Percentiles rank a stretch among this genome's conserved stretches.
Evolutionary conservation across 305 asterid species (phyloP).

Genomic region (Vinca major): DNA sequence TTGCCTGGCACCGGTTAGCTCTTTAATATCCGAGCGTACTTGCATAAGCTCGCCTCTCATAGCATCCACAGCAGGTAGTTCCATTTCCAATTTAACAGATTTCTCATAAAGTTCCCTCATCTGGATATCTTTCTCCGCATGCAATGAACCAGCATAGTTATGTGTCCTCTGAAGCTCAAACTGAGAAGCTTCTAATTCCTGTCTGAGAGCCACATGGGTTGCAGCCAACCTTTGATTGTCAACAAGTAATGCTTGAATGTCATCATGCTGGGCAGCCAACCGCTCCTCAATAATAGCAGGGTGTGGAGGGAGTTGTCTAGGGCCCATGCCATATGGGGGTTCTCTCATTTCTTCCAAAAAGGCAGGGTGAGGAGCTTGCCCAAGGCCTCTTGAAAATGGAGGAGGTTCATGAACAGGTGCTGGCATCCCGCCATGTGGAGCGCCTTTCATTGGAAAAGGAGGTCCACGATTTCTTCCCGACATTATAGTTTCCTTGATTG

Average conservation of each 20-base stretch:
- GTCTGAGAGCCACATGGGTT: conserved; percentile 87
- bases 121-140: conserved; percentile 58
- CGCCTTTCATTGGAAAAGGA: conserved; percentile 53
- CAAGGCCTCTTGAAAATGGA: conserved; percentile 41
- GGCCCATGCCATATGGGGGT: conserved; percentile 51
- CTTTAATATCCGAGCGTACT: conserved; percentile 67
- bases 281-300: conserved; percentile 64
- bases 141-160: conserved; percentile 55
- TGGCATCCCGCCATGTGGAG: conserved; percentile 45
- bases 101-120: conserved; percentile 69
- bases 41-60: conserved; percentile 82
- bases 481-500: conserved; percentile 26
- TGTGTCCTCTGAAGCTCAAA: conserved; percentile 72
- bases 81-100: conserved; percentile 67
- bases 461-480: conserved; percentile 74
- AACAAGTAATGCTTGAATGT: conserved; percentile 61
- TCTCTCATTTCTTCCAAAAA: conserved; percentile 67
- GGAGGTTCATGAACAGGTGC: conserved; percentile 48
- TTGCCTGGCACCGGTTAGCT: conserved; percentile 63
- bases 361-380: conserved; percentile 44
- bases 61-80: conserved; percentile 54
- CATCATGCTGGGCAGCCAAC: conserved; percentile 73
- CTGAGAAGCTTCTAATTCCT: conserved; percentile 72
- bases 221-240: conserved; percentile 95
- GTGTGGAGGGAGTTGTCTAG: conserved; percentile 60